Evolutionary conservation across 2,329 filamentous ascomycete genomes (phyloP).

Genomic region (Cladorrhinum sp.): DNA sequence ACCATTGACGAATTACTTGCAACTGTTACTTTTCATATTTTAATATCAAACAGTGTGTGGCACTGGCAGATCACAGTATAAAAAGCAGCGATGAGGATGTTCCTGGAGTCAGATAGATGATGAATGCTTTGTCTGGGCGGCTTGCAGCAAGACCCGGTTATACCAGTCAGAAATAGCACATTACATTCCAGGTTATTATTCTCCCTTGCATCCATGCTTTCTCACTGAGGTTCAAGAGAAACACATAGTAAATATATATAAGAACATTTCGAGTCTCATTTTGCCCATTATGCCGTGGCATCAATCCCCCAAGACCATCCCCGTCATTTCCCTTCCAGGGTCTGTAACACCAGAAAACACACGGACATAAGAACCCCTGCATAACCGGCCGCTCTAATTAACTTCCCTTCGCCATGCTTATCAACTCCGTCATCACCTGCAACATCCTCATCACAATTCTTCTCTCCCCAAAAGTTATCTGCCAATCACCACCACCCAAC

Average conservation of each 20-base stretch:
- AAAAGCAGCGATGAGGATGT: not conserved
- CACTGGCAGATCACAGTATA: not conserved
- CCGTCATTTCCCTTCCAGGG: not conserved
- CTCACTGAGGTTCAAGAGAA: no score
- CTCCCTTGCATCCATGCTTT: no score
- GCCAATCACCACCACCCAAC: not conserved
- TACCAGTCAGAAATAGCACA: no score
- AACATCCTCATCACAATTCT: not conserved
- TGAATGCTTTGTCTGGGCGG: no score
- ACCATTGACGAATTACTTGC: not conserved
- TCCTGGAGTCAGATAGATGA: no score
- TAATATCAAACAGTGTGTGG: not conserved
- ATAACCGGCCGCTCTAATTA: not conserved
- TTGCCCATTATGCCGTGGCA: no score
- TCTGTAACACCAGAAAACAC: not conserved
- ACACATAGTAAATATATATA: no score
- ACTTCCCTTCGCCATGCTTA: not conserved
- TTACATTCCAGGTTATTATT: no score
- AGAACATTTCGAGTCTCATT: no score
- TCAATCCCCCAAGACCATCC: not conserved
- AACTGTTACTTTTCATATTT: not conserved
- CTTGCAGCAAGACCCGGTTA: no score
- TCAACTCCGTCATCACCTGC: not conserved
- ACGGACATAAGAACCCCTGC: not conserved
- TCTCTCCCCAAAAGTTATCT: not conserved